Evolutionary conservation across 305 asterid genomes (phyloP).

Genomic region (Striga hermonthica): DNA sequence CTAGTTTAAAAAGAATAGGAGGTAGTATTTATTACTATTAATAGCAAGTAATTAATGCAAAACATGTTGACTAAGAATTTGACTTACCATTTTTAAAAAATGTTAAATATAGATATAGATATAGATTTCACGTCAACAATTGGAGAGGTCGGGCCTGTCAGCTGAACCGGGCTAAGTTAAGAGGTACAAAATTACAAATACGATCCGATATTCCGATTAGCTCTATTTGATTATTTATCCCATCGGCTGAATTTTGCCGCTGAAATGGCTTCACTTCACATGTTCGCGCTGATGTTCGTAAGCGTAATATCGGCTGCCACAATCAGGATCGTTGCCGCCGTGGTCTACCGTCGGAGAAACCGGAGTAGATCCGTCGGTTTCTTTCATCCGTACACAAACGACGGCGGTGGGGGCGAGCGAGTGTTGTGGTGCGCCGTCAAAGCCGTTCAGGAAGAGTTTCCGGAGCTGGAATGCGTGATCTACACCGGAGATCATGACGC

Average conservation of each 20-base stretch:
- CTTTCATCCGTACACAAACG: slow-evolving; percentile 62
- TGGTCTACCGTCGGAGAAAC: slow-evolving; percentile 44
- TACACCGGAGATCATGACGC: slow-evolving; percentile 89
- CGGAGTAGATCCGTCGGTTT: slow-evolving; percentile 49
- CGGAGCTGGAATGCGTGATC: slow-evolving; percentile 68
- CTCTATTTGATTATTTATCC: no score
- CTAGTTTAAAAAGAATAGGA: no score
- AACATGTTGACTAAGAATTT: no score
- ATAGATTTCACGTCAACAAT: no score
- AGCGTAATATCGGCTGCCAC: slow-evolving; percentile 36
- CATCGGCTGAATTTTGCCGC: slow-evolving; percentile 22
- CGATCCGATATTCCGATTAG: no score
- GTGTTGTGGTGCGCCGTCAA: slow-evolving; percentile 96
- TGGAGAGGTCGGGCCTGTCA: no score
- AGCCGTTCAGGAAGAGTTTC: slow-evolving; percentile 75
- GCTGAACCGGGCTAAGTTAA: no score
- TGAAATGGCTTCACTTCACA: slow-evolving; percentile 33
- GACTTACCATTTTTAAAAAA: no score
- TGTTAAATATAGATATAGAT: no score
- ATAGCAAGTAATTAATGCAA: no score
- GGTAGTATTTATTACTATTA: no score
- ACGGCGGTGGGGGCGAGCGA: slow-evolving; percentile 97
- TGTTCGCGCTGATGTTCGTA: slow-evolving; percentile 31
- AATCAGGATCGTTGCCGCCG: slow-evolving; percentile 36
- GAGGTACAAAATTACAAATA: no score